Evolutionary conservation across 345 rosid genomes (phyloP), one percentile per base, ranked within the genome.

Genomic region (Syzygium jambos): DNA sequence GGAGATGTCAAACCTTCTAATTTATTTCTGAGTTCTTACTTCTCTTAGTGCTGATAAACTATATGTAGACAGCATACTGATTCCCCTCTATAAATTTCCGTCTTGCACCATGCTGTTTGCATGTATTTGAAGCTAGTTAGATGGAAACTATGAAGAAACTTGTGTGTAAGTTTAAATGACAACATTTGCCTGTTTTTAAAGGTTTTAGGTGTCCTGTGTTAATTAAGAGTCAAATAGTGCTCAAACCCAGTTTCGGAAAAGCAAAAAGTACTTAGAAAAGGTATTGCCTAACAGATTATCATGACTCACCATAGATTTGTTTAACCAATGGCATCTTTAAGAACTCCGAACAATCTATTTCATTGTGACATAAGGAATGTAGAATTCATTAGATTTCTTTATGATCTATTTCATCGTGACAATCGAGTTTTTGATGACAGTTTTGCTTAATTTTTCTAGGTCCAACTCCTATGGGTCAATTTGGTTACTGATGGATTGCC

Each of bases 401-500:
- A 65, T 65, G 78, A 65, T 29, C 78, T 38, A 51, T 52, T 68
- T 86, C 15, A 27, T 43, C 53, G 52, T 49, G 15, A 54, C 52
- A 25, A 43, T 30, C 29, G 22, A 86, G 11, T 10, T 52, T 53
- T 52, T 53, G 14, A 85, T 77, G 80, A 80, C 83, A 41, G 59
- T 51, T 88, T 89, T 88, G 51, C 86, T 82, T 87, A 84, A 77
- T 85, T 84, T 86, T 85, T 92, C 83, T 92, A 98, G 99, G 99
- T 98, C 92, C 99, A 98, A 91, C 94, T 98, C 89, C 92, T 98
- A 57, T 98, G 99, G 99, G 99, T 98, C 90, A 98, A 98, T 92
- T 92, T 98, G 93, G 99, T 98, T 52, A 98, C 99, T 29, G 99
- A 98, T 93, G 99, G 99, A 84, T 91, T 98, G 93, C 99, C 99